A percentile compares a stretch with the other conserved stretches of the same genome.
phyloP scores from a whole-genome alignment of 176 grass and related monocot genomes.

The Canna indica region DNA sequence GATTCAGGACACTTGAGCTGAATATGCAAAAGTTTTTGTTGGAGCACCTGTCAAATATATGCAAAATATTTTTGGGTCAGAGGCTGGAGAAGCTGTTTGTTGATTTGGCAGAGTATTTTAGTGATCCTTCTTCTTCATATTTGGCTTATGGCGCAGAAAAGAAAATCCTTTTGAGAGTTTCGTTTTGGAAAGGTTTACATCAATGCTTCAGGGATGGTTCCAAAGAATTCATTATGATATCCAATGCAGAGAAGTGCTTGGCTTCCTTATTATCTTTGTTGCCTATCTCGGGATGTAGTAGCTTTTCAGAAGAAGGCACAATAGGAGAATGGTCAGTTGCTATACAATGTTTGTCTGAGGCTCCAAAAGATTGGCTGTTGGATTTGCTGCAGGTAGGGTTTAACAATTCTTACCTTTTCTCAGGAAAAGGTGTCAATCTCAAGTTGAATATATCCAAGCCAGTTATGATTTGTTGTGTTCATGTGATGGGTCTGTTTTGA shows the following conservation, averaged over 20 bases:
- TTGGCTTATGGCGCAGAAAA: conserved; percentile 39
- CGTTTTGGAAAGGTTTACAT: conserved; percentile 63
- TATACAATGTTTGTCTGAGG: conserved; percentile 46
- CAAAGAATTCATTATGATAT: conserved; percentile 30
- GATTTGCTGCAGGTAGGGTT: conserved; percentile 54
- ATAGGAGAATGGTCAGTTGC: conserved; percentile 57
- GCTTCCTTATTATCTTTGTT: conserved; percentile 46
- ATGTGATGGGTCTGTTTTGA: not conserved
- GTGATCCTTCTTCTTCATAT: conserved; percentile 35
- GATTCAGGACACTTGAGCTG: conserved; percentile 70
- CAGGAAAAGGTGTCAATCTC: not conserved
- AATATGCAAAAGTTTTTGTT: conserved; percentile 54
- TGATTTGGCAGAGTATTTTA: conserved; percentile 59
- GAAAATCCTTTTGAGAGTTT: conserved; percentile 60
- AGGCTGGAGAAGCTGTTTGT: conserved; percentile 63
- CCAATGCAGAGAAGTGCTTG: conserved; percentile 55
- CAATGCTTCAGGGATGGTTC: conserved; percentile 42
- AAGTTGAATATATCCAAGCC: too few species aligned
- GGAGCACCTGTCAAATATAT: conserved; percentile 45
- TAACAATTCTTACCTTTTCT: conserved; percentile 16
- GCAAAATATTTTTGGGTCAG: conserved; percentile 59
- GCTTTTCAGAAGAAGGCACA: conserved; percentile 16
- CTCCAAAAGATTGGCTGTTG: conserved; percentile 43
- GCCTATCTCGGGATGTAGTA: conserved; percentile 35
- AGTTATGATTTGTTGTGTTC: not conserved